Percentiles rank a stretch among this genome's conserved stretches.
phyloP scores from a whole-genome alignment of 495 filamentous ascomycete genomes.

The Neurospora pannonica region DNA sequence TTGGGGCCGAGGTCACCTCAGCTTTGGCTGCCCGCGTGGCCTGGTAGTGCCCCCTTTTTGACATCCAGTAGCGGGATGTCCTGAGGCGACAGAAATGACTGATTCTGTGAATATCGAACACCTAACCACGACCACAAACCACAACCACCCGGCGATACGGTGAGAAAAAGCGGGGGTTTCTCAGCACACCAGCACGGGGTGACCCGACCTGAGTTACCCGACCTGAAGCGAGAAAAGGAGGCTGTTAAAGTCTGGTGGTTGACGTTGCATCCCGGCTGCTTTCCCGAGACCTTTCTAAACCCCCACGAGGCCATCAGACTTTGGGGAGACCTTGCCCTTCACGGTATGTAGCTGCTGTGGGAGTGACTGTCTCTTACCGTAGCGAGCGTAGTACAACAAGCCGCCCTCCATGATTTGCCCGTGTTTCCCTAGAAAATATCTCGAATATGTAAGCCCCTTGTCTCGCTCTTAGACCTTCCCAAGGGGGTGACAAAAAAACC shows the following conservation, averaged over 20 bases:
- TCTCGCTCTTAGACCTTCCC: background rate
- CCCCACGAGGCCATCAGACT: background rate
- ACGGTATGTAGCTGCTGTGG: background rate
- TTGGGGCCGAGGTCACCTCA: background rate
- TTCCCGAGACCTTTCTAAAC: background rate
- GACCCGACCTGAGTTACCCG: no score
- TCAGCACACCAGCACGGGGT: background rate
- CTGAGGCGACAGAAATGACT: background rate
- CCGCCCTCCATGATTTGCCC: background rate
- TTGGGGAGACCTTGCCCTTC: background rate
- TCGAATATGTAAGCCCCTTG: background rate
- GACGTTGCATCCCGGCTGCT: background rate
- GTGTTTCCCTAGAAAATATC: background rate
- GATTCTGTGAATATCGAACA: background rate
- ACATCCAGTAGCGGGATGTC: background rate
- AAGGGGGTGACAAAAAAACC: no score
- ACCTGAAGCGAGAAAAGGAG: background rate
- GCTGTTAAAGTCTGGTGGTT: background rate
- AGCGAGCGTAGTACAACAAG: background rate
- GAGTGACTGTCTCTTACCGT: background rate
- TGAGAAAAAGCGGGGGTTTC: background rate
- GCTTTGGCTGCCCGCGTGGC: no score
- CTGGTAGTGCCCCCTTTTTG: background rate
- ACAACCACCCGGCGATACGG: background rate
- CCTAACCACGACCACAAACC: background rate